These are phyloP conservation scores for Xylariaceae sp. DNA, from an alignment of 2,329 filamentous ascomycete genomes.

Conservation along the genomic window DNA sequence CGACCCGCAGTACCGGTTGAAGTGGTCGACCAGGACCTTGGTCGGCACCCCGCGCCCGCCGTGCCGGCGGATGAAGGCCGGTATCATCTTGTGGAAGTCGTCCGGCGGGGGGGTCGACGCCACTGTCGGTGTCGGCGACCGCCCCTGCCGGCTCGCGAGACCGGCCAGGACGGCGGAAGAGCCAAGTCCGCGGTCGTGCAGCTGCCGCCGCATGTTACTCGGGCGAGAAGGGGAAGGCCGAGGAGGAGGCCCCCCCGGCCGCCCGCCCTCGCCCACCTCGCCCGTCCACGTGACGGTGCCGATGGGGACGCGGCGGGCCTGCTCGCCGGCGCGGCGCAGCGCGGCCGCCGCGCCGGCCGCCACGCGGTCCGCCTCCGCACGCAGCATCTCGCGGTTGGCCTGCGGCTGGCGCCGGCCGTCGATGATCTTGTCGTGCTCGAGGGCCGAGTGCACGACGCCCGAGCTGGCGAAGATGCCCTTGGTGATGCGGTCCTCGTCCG, in stretches of 20 bases:
- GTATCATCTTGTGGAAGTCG: too few relatives aligned
- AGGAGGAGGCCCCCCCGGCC: too few relatives aligned
- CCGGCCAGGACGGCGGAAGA: slow-evolving; percentile 49
- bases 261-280: slow-evolving; percentile 67
- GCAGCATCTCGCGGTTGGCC: slow-evolving; percentile 71
- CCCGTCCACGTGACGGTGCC: slow-evolving; percentile 95
- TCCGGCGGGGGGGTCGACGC: too few relatives aligned
- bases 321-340: slow-evolving; percentile 64
- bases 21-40: slow-evolving; percentile 84
- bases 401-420: slow-evolving; percentile 63
- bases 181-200: slow-evolving; percentile 39
- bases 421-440: slow-evolving; percentile 89
- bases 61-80: slow-evolving; percentile 69
- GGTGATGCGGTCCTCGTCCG: slow-evolving; percentile 71
- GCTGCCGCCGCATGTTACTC: slow-evolving; percentile 35
- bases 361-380: slow-evolving; percentile 72
- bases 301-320: slow-evolving; percentile 64
- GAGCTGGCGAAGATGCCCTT: slow-evolving; percentile 82
- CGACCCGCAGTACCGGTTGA: slow-evolving; percentile 70
- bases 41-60: slow-evolving; percentile 73
- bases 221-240: too few relatives aligned
- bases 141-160: slow-evolving; percentile 49
- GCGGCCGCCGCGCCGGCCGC: slow-evolving; percentile 71
- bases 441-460: slow-evolving; percentile 79
- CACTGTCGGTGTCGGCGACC: neutral